Percentiles rank a stretch among this genome's conserved stretches.
Evolutionary conservation across 805 yeast genomes (phyloP).

Genomic region (Ogataea zsoltii): DNA sequence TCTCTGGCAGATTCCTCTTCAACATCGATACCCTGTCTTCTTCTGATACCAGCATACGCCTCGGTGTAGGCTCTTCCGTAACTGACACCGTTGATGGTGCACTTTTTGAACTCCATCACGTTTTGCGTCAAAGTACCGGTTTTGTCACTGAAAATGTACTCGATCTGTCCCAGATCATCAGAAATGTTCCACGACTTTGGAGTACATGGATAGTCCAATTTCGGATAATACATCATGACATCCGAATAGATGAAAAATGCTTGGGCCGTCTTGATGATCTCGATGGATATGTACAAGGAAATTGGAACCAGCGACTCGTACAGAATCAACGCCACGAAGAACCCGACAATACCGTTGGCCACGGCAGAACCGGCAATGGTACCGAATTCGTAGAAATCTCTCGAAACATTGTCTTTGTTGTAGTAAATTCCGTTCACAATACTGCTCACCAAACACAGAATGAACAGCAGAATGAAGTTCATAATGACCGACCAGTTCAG

Average conservation of each 20-base stretch:
- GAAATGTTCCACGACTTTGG: conserved; percentile 86
- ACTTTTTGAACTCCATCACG: conserved; percentile 82
- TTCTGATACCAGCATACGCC: conserved; percentile 75
- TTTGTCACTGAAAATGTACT: conserved; percentile 80
- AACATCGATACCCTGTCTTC: conserved; percentile 76
- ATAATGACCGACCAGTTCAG: conserved; percentile 67
- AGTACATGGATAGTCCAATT: conserved; percentile 75
- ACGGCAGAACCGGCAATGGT: conserved; percentile 67
- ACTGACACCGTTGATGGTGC: conserved; percentile 69
- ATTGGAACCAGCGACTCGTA: conserved; percentile 83
- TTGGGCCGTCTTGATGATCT: conserved; percentile 79
- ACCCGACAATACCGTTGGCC: conserved; percentile 67
- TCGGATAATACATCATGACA: conserved; percentile 65
- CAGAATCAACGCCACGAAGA: conserved; percentile 73
- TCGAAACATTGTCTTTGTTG: conserved; percentile 44
- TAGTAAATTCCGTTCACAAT: conserved; percentile 71
- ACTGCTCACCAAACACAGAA: conserved; percentile 70
- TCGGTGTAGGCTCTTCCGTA: conserved; percentile 85
- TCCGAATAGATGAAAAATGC: conserved; percentile 81
- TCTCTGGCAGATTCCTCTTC: conserved; percentile 58
- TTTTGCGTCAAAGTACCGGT: conserved; percentile 85
- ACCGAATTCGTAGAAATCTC: conserved; percentile 69
- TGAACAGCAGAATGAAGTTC: conserved; percentile 64
- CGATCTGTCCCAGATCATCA: conserved; percentile 85
- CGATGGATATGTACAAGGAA: conserved; percentile 78